phyloP scores from a whole-genome alignment of 2,329 filamentous ascomycete species.

The Sporothrix brasiliensis region DNA sequence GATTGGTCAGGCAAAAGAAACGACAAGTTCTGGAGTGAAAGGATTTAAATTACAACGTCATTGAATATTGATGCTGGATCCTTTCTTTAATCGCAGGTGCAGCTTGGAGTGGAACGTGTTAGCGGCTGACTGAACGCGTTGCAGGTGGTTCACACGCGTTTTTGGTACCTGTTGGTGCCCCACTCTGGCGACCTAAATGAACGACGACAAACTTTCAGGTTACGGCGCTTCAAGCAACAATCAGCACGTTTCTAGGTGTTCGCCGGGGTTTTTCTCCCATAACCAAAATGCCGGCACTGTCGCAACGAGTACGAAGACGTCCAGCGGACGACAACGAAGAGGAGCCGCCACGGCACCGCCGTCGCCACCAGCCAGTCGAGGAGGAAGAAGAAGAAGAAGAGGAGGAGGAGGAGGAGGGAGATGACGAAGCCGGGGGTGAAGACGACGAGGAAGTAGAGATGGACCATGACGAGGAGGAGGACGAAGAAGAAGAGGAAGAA shows the following conservation, averaged over 20 bases:
- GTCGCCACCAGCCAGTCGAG: conserved; percentile 16
- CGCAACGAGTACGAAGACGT: conserved; percentile 28
- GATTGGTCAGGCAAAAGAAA: background rate
- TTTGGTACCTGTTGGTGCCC: conserved; percentile 25
- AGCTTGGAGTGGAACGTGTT: background rate
- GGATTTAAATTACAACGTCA: too few species aligned
- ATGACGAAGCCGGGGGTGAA: background rate
- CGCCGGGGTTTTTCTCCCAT: background rate
- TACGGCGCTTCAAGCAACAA: background rate
- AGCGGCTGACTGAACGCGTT: conserved; percentile 15
- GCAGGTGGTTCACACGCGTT: conserved; percentile 8
- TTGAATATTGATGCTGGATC: too few species aligned
- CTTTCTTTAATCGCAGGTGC: too few species aligned
- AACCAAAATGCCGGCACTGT: conserved; percentile 28
- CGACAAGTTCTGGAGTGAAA: too few species aligned
- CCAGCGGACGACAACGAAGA: conserved; percentile 27
- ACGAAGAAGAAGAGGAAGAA: conserved; percentile 13
- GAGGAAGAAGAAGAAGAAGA: conserved; percentile 30
- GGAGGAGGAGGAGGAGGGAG: background rate
- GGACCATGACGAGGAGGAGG: background rate
- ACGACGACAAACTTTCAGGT: background rate
- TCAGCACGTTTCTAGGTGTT: background rate
- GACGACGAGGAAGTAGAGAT: conserved; percentile 23
- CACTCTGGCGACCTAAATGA: conserved; percentile 15
- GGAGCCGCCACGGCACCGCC: conserved; percentile 25